These are phyloP conservation scores for Sclerospora graminicola DNA, from an alignment of 352 stramenopile genomes.

Conservation along the genomic window DNA sequence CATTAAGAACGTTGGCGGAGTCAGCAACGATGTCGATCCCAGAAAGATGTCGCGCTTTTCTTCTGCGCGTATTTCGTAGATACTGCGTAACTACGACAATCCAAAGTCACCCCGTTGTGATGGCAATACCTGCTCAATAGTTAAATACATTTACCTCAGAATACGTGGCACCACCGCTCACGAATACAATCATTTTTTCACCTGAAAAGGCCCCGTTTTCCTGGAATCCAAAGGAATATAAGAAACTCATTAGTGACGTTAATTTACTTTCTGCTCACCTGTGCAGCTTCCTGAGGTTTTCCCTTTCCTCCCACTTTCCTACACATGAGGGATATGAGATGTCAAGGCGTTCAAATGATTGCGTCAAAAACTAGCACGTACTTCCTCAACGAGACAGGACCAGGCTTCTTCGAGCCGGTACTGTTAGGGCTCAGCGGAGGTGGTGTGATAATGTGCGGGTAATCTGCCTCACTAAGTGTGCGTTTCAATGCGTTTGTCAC, in stretches of 20 bases:
- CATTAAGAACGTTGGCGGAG: slow-evolving; percentile 47
- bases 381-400: slow-evolving; percentile 64
- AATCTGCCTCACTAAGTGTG: slow-evolving; percentile 54
- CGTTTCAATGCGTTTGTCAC: slow-evolving; percentile 52
- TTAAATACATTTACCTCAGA: slow-evolving; percentile 67
- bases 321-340: slow-evolving; percentile 1
- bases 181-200: slow-evolving; percentile 92
- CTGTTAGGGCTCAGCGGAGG: slow-evolving; percentile 27
- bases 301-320: slow-evolving; percentile 32
- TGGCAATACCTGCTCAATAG: not conserved
- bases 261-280: slow-evolving; percentile 4
- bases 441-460: slow-evolving; percentile 75
- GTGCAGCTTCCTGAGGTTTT: slow-evolving; percentile 12
- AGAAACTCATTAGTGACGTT: not conserved
- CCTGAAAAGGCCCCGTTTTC: slow-evolving; percentile 51
- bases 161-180: slow-evolving; percentile 90
- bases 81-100: slow-evolving; percentile 48
- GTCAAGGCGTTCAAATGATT: not conserved
- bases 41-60: slow-evolving; percentile 70
- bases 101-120: not conserved
- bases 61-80: slow-evolving; percentile 57
- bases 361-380: slow-evolving; percentile 17
- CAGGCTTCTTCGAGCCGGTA: slow-evolving; percentile 41
- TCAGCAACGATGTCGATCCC: slow-evolving; percentile 60
- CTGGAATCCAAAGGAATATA: slow-evolving; percentile 9